phyloP scores from a whole-genome alignment of 1,284 basidiomycete genomes.

The Volvariella volvacea region DNA sequence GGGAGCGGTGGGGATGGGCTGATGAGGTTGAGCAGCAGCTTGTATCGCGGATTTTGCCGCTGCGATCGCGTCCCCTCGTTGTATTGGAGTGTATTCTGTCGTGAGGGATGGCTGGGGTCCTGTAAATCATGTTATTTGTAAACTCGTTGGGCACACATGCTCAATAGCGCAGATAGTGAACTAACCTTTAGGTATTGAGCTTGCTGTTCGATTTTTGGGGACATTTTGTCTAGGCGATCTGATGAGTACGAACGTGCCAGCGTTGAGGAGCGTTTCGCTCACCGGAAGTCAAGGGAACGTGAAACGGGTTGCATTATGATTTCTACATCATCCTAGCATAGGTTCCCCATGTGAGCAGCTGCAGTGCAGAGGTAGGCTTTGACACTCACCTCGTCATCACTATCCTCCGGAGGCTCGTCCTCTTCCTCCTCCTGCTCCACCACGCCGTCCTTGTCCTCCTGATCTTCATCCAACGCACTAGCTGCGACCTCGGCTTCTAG shows the following conservation, averaged over 20 bases:
- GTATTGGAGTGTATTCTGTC: constrained; percentile 87
- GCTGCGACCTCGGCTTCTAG: constrained; percentile 34
- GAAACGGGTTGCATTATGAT: constrained; percentile 71
- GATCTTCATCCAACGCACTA: constrained; percentile 3
- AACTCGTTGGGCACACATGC: no score
- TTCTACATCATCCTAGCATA: constrained; percentile 54
- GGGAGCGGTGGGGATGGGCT: constrained; percentile 7
- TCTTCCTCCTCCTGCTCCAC: constrained; percentile 28
- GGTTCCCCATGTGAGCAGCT: neutral
- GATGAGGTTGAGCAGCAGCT: constrained; percentile 13
- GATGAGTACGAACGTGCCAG: constrained; percentile 20
- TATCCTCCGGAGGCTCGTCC: constrained; percentile 25
- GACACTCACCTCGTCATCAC: constrained; percentile 19
- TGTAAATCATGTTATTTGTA: no score
- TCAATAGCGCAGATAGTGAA: no score
- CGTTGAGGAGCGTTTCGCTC: constrained; percentile 29
- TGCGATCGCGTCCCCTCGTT: constrained; percentile 42
- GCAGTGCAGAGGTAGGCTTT: neutral
- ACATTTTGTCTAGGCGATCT: neutral
- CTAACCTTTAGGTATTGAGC: constrained; percentile 5
- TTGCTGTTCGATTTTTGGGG: constrained; percentile 5
- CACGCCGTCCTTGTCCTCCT: constrained; percentile 18
- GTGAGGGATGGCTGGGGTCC: constrained; percentile 59
- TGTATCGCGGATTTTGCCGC: constrained; percentile 15
- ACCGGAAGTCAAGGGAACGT: constrained; percentile 72